phyloP scores from a whole-genome alignment of 2,329 filamentous ascomycete species.

The Apiospora rasikravindrae region DNA sequence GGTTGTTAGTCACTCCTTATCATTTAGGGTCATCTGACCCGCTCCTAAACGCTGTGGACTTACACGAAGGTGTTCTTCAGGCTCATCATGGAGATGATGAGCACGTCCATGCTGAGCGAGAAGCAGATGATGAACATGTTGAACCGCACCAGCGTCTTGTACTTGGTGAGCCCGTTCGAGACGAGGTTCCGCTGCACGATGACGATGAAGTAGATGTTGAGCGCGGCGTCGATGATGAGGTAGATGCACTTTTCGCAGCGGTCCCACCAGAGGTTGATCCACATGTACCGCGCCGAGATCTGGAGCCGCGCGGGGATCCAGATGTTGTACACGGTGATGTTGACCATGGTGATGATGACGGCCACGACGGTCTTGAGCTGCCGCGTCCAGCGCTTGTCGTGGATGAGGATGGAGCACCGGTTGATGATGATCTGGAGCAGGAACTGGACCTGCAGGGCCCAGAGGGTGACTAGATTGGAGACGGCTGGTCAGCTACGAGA shows the following conservation, averaged over 20 bases:
- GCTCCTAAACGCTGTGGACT: too few relatives aligned
- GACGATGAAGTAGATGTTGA: constrained; percentile 57
- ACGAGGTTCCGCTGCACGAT: constrained; percentile 51
- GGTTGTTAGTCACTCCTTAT: not conserved
- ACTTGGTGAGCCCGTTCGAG: constrained; percentile 53
- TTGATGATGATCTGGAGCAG: constrained; percentile 61
- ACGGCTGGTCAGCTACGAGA: not conserved
- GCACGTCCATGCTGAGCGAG: constrained; percentile 50
- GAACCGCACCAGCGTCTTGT: constrained; percentile 50
- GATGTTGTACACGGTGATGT: constrained; percentile 57
- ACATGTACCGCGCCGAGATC: constrained; percentile 45
- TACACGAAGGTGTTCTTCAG: constrained; percentile 49
- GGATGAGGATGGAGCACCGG: constrained; percentile 52
- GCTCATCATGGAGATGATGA: constrained; percentile 50
- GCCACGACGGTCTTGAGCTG: constrained; percentile 52
- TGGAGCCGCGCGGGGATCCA: constrained; percentile 59
- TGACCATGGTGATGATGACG: constrained; percentile 50
- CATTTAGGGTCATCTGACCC: too few relatives aligned
- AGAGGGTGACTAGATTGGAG: constrained; percentile 36
- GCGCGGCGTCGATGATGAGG: constrained; percentile 49
- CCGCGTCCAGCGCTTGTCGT: constrained; percentile 41
- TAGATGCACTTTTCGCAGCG: constrained; percentile 57
- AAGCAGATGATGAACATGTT: constrained; percentile 51
- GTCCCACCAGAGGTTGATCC: constrained; percentile 57
- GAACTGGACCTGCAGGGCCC: constrained; percentile 53